These are phyloP conservation scores for Pestalotiopsis sp. DNA, from an alignment of 2,329 filamentous ascomycete species.

Conservation along the genomic window DNA sequence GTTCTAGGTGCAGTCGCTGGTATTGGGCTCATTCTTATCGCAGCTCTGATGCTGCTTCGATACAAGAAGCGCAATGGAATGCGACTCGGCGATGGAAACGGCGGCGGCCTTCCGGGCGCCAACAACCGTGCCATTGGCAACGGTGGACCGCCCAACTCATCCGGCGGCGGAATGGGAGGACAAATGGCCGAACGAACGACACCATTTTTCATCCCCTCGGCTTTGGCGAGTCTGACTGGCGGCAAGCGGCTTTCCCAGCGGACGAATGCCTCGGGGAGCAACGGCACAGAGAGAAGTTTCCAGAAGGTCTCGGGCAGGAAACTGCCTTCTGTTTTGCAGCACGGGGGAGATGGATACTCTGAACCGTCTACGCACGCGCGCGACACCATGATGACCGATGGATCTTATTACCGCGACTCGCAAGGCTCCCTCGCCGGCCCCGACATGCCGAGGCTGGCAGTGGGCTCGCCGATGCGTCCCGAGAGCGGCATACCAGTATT, in stretches of 20 bases:
- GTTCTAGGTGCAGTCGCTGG: slow-evolving; percentile 63
- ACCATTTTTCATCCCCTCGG: slow-evolving; percentile 49
- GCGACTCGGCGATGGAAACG: slow-evolving; percentile 39
- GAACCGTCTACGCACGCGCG: slow-evolving; percentile 42
- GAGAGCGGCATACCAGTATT: slow-evolving; percentile 63
- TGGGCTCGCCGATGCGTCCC: slow-evolving; percentile 61
- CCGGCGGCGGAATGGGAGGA: slow-evolving; percentile 18
- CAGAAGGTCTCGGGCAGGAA: slow-evolving; percentile 68
- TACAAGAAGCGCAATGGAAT: slow-evolving; percentile 56
- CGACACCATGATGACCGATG: slow-evolving; percentile 46
- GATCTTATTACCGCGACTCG: slow-evolving; percentile 58
- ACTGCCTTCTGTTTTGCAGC: slow-evolving; percentile 62
- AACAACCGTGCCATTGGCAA: slow-evolving; percentile 32
- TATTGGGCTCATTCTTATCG: slow-evolving; percentile 55
- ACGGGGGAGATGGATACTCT: slow-evolving; percentile 65
- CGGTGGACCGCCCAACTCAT: slow-evolving; percentile 18
- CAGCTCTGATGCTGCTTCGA: slow-evolving; percentile 55
- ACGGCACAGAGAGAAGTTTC: slow-evolving; percentile 57
- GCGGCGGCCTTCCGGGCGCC: slow-evolving; percentile 23
- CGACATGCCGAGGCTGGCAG: slow-evolving; percentile 45
- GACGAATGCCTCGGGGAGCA: slow-evolving; percentile 33
- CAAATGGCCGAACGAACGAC: slow-evolving; percentile 50
- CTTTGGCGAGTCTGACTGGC: slow-evolving; percentile 47
- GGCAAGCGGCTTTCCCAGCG: slow-evolving; percentile 37
- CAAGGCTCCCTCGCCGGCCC: slow-evolving; percentile 42